phyloP scores from a whole-genome alignment of 176 grass and related monocot genomes.

The Phyllostachys edulis region DNA sequence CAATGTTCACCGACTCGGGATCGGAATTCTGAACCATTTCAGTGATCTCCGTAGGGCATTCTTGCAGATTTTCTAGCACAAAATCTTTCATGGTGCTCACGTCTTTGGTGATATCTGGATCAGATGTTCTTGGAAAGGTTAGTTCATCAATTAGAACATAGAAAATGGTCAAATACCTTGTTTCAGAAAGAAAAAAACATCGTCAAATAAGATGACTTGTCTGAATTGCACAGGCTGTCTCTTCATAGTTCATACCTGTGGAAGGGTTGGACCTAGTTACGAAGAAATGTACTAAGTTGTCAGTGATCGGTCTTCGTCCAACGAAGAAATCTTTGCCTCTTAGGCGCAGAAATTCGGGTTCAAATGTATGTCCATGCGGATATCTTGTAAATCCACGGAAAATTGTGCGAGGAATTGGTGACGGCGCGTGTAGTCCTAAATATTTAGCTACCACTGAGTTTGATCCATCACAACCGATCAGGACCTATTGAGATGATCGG shows the following conservation, averaged over 20 bases:
- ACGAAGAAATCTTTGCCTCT: background rate
- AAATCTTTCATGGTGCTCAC: background rate
- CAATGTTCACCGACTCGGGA: background rate
- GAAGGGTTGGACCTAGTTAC: background rate
- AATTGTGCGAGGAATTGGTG: background rate
- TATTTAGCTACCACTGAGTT: constrained; percentile 49
- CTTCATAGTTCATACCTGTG: background rate
- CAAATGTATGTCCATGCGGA: constrained; percentile 19
- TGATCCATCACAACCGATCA: constrained; percentile 51
- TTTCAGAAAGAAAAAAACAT: too few species aligned
- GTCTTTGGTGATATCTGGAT: constrained; percentile 2
- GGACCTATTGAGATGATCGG: background rate
- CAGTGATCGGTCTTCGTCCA: constrained; percentile 24
- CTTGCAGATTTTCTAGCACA: constrained; percentile 8
- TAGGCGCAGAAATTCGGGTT: background rate
- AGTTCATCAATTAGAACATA: background rate
- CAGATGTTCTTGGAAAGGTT: background rate
- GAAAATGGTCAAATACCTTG: too few species aligned
- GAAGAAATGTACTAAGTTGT: constrained; percentile 37
- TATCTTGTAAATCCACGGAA: constrained; percentile 28
- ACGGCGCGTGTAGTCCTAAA: constrained; percentile 8
- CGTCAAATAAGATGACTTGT: background rate
- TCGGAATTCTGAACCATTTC: constrained; percentile 42
- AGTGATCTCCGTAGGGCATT: constrained; percentile 12
- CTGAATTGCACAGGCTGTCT: too few species aligned